Evolutionary conservation across 306 rosid species (phyloP), one percentile per base, ranked within the genome.

Genomic region (Vachellia collinsii): DNA sequence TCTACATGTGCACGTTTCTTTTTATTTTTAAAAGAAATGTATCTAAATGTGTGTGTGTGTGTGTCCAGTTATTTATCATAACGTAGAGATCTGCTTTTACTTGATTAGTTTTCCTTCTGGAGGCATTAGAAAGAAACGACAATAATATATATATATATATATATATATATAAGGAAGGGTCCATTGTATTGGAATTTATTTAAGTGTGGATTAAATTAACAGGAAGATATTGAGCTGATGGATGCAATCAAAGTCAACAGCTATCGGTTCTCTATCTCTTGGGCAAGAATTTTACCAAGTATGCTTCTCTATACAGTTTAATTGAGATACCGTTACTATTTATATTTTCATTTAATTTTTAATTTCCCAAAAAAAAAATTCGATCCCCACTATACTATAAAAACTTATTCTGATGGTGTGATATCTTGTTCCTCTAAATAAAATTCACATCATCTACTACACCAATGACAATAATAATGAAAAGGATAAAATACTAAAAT

Each of bases 251-350:
- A 92, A 78, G 92, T 92, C 73, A 88, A 89, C 53, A 84, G 83
- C 84, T 90, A 92, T 72, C 91, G 93, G 43, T 84, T 94, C 82
- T 91, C 98, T 4, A 84, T 92, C 53, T 90, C 98, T 36, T 91
- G 97, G 97, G 75, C 94, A 81, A 88, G 98, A 87, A 83, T 94
- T 84, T 80, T 93, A 75, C 98, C 97, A 23, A 75, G 93, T 93
- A 90, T 41, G 86, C 11, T 12, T 65, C 75, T 43, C 6, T 58
- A 20, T 22, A 20, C 64, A 58, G 64, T 58, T 22, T 7, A n/a
- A n/a, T 56, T 58, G 34, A 54, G 25, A 54, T n/a, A 20, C 54
- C 19, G 9, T 20, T 10, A 58, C 14, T 22, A 58, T 58, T 22
- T 20, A 58, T 9, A 58, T 1, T 58, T 9, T 58, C 64, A 58